Conservation (phyloP, 352 stramenopile genomes). For the Saprolegnia parasitica region DNA sequence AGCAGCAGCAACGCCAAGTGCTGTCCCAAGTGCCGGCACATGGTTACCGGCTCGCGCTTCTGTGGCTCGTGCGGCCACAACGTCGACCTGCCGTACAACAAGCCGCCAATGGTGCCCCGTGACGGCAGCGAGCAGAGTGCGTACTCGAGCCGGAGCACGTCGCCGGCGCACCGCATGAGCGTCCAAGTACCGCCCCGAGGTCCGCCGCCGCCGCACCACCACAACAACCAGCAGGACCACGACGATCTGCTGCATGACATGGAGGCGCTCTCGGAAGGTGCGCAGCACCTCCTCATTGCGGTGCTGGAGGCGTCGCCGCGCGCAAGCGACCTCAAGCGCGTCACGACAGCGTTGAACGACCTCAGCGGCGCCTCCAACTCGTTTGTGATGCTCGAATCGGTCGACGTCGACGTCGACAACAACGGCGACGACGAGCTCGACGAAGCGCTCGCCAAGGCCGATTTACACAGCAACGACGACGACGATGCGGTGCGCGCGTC, state of each 20-base stretch:
- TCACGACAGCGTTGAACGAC: background rate
- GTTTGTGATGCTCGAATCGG: slow-evolving; percentile 12
- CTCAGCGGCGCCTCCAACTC: slow-evolving; percentile 6
- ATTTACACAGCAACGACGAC: background rate
- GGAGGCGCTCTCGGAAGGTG: slow-evolving; percentile 6
- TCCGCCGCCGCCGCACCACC: background rate
- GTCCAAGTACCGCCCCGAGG: background rate
- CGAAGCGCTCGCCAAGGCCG: slow-evolving; percentile 20
- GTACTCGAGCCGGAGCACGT: slow-evolving; percentile 1
- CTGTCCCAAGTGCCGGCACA: slow-evolving; percentile 27
- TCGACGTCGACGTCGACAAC: slow-evolving; percentile 19
- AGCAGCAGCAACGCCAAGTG: background rate
- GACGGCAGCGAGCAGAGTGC: background rate
- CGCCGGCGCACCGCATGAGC: background rate
- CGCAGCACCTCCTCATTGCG: slow-evolving; percentile 26
- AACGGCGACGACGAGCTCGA: slow-evolving; percentile 17
- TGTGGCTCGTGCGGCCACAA: slow-evolving; percentile 24
- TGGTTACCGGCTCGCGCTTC: slow-evolving; percentile 21
- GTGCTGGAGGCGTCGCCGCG: slow-evolving; percentile 11
- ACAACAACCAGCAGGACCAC: background rate
- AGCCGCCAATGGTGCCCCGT: background rate
- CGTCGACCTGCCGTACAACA: slow-evolving; percentile 22
- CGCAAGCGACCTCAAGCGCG: background rate
- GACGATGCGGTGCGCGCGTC: background rate
- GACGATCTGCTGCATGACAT: slow-evolving; percentile 11